Base-by-base conservation (phyloP, 2,329 filamentous ascomycete species). In the Fusarium neocosmosporiellum region DNA sequence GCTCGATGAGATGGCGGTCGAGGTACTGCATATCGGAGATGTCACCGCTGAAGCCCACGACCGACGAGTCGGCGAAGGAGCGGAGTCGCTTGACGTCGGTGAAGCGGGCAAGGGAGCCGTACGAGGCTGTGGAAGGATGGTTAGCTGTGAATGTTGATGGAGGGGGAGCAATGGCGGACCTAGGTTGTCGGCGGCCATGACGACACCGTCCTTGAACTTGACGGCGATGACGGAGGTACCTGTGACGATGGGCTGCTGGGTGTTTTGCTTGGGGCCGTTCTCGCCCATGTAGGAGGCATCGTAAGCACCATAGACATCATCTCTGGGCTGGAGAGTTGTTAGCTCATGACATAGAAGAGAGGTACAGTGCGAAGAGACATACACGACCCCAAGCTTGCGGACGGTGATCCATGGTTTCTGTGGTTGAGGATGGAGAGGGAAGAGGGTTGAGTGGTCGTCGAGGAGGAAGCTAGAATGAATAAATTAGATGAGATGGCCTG, bases 11-110 rank as follows among this genome's bases (percentile, higher is more conserved):
- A 80, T 98, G 91, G 77, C 96, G 92, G 89, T 98, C 93, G 76
- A 99, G 91, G 87, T 97, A 97, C 87, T 99, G 96, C 96, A 99
- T 98, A 87, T 99, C 96, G 74, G 94, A 97, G 78, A 99, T 92
- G 86, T 99, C 96, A 83, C 96, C 96, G 82, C 95, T 94, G 85
- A 98, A 97, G 79, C 96, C 96, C 80, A 99, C 88, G 69, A 98
- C 90, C 33, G 94, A 92, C 74, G 92, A 90, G 75, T 91, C 88
- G 84, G 95, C 94, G 84, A 98, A 98, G 78, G 91, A 89, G 78
- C 94, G 94, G 76, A 99, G 92, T 81, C 96, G 95, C 86, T 98
- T 97, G 81, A 98, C 94, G 83, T 98, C 93, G 79, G 94, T 95
- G 89, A 98, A 99, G 81, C 96, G 94, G 69, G 96, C 96, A 75